Base-by-base conservation (phyloP, 2,329 filamentous ascomycete genomes). In the Calonectria pseudoreteaudii region DNA sequence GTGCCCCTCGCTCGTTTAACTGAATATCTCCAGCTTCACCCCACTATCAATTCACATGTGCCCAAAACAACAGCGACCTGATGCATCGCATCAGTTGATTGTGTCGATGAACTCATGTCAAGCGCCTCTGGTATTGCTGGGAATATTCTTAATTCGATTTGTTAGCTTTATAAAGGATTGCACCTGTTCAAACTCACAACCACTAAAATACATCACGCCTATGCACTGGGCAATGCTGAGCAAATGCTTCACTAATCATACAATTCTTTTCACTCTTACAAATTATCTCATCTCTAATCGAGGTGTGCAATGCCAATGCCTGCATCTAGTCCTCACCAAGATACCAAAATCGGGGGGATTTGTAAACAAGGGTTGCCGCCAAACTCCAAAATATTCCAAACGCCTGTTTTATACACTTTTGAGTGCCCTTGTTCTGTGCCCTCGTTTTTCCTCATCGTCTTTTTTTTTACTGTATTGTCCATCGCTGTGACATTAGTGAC, bases 1-100 rank as follows among this genome's bases (percentile, higher is more conserved):
- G 8, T 56, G 52, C 56, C 34, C 81, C 81, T 82, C 81, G 80
- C 44, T 47, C 44, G 44, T 47, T 76, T 82, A 82, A 81, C 69
- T 82, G 75, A 82, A 82, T 82, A 79, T 70, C 67, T 47, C 44
- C 28, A 62, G 75, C 68, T 31, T 16, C 58, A 49, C 41, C 41
- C 38, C 53, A 52, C 34, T 23, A 44, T 26, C 34, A 38, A 66
- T 34, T 58, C 47, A 74, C 67, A 67, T 52, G 44, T 47, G 44
- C 44, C n/a, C 44, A 23, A 23, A 23, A 47, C 44, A 23, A 23
- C 23, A 5, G 44, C 3, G 5, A 23, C n/a, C 13, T 23, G 9
- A 13, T 13, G 23, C 20, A 47, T 47, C 5, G 2, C 9, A 23
- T 23, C n/a, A 9, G 20, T 47, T 20, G 20, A 47, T 11, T 47